Conservation (phyloP, 176 grass and related monocot genomes). For the Oryza glaberrima region DNA sequence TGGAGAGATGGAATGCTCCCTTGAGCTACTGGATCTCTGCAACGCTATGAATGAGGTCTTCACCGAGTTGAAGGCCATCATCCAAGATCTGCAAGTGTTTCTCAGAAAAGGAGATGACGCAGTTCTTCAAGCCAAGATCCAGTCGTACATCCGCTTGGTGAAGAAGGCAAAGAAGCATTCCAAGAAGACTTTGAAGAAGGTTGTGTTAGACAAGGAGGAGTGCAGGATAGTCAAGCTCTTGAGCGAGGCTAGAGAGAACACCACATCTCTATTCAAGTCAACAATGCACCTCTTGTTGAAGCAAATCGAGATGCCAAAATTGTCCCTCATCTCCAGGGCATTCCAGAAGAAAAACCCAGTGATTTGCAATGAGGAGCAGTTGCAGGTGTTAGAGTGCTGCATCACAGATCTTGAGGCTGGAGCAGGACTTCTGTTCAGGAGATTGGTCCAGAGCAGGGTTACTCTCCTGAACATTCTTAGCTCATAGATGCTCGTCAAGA, state of each 20-base stretch:
- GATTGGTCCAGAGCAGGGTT: slow-evolving; percentile 52
- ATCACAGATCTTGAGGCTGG: slow-evolving; percentile 42
- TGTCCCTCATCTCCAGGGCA: slow-evolving; percentile 38
- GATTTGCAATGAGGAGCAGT: slow-evolving; percentile 21
- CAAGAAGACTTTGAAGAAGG: slow-evolving; percentile 42
- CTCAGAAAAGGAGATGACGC: slow-evolving; percentile 42
- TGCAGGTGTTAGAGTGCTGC: slow-evolving; percentile 20
- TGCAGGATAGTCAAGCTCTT: slow-evolving; percentile 21
- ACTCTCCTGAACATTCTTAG: slow-evolving; percentile 56
- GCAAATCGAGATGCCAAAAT: slow-evolving; percentile 35
- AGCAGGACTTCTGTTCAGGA: slow-evolving; percentile 42
- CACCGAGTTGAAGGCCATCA: slow-evolving; percentile 26
- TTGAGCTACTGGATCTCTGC: slow-evolving; percentile 50
- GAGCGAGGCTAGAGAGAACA: slow-evolving; percentile 49
- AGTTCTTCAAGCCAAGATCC: slow-evolving; percentile 18
- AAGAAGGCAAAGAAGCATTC: slow-evolving; percentile 55
- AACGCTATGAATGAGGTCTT: slow-evolving; percentile 36
- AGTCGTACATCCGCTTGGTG: slow-evolving; percentile 24
- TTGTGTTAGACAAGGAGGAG: slow-evolving; percentile 2
- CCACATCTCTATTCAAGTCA: slow-evolving; percentile 45
- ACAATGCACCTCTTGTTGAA: slow-evolving; percentile 27
- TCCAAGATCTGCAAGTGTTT: slow-evolving; percentile 37
- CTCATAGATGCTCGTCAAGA: slow-evolving; percentile 20
- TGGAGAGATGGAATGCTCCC: slow-evolving; percentile 34
- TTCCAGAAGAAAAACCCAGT: slow-evolving; percentile 19